These are phyloP conservation scores for Eucalyptus victrix DNA, from an alignment of 345 rosid genomes.

Conservation along the genomic window DNA sequence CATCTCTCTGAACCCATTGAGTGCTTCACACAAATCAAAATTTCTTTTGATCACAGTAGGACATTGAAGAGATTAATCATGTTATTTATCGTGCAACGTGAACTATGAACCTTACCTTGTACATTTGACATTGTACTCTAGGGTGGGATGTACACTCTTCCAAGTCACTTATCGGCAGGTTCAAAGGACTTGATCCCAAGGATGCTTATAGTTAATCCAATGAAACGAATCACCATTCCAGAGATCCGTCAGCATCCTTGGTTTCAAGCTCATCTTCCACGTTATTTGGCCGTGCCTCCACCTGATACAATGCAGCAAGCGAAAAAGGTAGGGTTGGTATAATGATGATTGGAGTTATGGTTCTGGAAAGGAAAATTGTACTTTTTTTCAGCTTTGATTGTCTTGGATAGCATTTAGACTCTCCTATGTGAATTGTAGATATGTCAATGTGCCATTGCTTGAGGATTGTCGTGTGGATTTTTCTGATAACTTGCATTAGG, in stretches of 20 bases:
- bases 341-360: background rate
- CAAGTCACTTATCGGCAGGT: constrained; percentile 84
- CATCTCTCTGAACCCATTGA: background rate
- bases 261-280: constrained; percentile 93
- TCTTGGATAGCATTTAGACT: background rate
- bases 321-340: constrained; percentile 60
- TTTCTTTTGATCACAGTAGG: background rate
- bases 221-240: constrained; percentile 88
- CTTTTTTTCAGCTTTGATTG: background rate
- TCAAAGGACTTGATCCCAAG: constrained; percentile 95
- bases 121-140: constrained; percentile 1
- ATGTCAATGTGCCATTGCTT: background rate
- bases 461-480: background rate
- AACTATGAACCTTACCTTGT: background rate
- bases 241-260: constrained; percentile 95
- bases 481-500: background rate
- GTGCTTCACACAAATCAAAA: background rate
- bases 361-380: background rate
- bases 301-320: constrained; percentile 98
- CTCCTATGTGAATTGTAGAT: background rate
- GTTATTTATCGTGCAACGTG: background rate
- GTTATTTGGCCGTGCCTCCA: constrained; percentile 94
- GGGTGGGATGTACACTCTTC: constrained; percentile 97
- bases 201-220: constrained; percentile 96
- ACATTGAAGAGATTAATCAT: background rate